These are phyloP conservation scores for Chlamydomonas incerta DNA, from an alignment of 139 green algal species.

Conservation along the genomic window DNA sequence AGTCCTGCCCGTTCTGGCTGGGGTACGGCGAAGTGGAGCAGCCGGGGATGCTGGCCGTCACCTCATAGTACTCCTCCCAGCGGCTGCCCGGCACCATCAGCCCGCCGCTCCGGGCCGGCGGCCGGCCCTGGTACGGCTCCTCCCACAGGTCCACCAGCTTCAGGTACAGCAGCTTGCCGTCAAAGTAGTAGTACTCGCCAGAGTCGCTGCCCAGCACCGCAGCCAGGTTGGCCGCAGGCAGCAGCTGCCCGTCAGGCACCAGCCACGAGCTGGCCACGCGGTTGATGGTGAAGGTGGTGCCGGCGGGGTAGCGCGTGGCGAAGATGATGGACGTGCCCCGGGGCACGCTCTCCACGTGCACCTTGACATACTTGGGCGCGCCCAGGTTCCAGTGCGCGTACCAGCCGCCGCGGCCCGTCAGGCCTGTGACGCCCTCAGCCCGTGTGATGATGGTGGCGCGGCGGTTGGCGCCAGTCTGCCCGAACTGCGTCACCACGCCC, in stretches of 20 bases:
- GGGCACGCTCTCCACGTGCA: slow-evolving; percentile 32
- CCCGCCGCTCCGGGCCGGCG: too few relatives aligned
- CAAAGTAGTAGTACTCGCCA: background rate
- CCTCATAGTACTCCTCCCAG: too few relatives aligned
- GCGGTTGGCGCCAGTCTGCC: background rate
- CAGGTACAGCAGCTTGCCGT: slow-evolving; percentile 10
- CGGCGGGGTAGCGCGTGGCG: slow-evolving; percentile 56
- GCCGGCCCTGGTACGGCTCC: too few relatives aligned
- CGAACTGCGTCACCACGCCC: background rate
- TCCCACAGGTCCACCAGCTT: background rate
- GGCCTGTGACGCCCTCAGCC: background rate
- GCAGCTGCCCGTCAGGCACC: background rate
- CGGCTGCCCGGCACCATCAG: too few relatives aligned
- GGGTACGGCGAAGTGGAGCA: background rate
- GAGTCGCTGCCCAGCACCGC: background rate
- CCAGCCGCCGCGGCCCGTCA: background rate
- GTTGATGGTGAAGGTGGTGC: slow-evolving; percentile 45
- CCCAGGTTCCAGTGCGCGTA: slow-evolving; percentile 1
- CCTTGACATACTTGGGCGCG: background rate
- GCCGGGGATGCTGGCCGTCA: background rate
- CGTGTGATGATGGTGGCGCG: background rate
- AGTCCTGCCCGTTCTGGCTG: background rate
- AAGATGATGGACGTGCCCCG: slow-evolving; percentile 47
- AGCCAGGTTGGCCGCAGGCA: background rate
- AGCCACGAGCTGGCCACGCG: background rate